Base-by-base conservation (phyloP, 225 moss, liverwort and hornwort species). In the Pseudoscleropodium purum region DNA sequence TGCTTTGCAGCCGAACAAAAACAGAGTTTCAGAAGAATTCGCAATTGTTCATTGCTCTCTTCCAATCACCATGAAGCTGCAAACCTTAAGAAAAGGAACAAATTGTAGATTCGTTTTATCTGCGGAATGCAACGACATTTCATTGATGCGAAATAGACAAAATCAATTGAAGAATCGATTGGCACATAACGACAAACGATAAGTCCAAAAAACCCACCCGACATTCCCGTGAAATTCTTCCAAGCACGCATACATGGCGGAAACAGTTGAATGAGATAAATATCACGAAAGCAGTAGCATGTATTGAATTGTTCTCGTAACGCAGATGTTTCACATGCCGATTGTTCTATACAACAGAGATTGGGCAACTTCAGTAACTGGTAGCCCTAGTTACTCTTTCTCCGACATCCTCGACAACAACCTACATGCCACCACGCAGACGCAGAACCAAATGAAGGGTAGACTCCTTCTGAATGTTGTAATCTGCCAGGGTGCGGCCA, bases 381-480 rank as follows among this genome's bases (percentile, higher is more conserved):
- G 2, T 18, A 11, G 5, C 30, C 6, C 26, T 30, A 34, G 3
- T 8, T 34, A 43, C 43, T 43, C 2, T 13, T 17, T 54, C 19
- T 34, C 13, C 14, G 0, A 15, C 86, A 33, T 39, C 7, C 1
- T 33, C 5, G 4, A 7, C 8, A 1, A 30, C 23, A 37, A 16
- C 26, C 66, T 88, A 89, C 86, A 83, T 17, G 1, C 89, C 91
- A 70, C 89, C 91, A 8, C 89, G 69, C 77, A 91, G 36, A 30
- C 89, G 69, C 6, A 91, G n/a, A 0, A 91, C 91, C 34, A 91
- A 51, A 51, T 51, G 51, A 10, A 51, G 51, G 4, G 91, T 91
- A 0, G 91, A 88, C 85, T 91, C 91, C 57, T 91, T 88, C 65
- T 91, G 91, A 0, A 91, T 91, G 25, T 91, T 91, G 13, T 91